Percentiles rank a stretch among this genome's conserved stretches.
phyloP scores from a whole-genome alignment of 225 moss, liverwort and hornwort species.

The Physcomitrium patens region DNA sequence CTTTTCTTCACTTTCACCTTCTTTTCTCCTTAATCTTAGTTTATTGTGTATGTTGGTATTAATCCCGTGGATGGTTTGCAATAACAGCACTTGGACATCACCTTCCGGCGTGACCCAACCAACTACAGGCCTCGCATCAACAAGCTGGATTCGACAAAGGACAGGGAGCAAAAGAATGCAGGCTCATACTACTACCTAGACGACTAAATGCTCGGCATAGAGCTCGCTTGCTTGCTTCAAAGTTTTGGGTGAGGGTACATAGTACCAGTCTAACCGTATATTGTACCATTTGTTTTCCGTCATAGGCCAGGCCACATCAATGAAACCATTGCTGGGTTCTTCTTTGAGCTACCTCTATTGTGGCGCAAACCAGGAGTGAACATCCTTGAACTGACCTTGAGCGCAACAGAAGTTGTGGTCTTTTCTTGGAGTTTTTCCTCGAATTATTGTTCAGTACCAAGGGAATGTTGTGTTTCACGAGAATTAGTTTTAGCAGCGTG shows the following conservation, averaged over 20 bases:
- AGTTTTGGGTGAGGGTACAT: slow-evolving; percentile 49
- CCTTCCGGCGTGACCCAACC: slow-evolving; percentile 93
- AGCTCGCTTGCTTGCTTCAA: slow-evolving; percentile 16
- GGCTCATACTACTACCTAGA: slow-evolving; percentile 97
- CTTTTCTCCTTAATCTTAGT: too few relatives aligned
- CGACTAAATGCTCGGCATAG: slow-evolving; percentile 57
- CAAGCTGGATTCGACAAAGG: slow-evolving; percentile 94
- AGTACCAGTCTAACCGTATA: slow-evolving; percentile 43
- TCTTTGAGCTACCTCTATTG: slow-evolving; percentile 31
- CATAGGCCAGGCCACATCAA: slow-evolving; percentile 47
- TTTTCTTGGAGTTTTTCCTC: slow-evolving; percentile 45
- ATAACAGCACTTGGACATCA: slow-evolving; percentile 94
- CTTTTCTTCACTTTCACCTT: neutral
- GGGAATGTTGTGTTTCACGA: too few relatives aligned
- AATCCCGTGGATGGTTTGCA: slow-evolving; percentile 26
- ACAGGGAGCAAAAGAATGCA: slow-evolving; percentile 96
- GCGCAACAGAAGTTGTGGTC: slow-evolving; percentile 58
- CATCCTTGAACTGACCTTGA: slow-evolving; percentile 45
- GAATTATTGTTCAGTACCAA: neutral
- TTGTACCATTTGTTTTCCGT: slow-evolving; percentile 55
- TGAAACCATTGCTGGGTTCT: slow-evolving; percentile 40
- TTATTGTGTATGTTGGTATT: neutral
- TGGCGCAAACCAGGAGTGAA: slow-evolving; percentile 31
- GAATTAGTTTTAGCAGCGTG: too few relatives aligned
- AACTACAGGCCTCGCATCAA: slow-evolving; percentile 97